Base-by-base conservation (phyloP, 352 stramenopile species). In the Hyaloperonospora brassicae region DNA sequence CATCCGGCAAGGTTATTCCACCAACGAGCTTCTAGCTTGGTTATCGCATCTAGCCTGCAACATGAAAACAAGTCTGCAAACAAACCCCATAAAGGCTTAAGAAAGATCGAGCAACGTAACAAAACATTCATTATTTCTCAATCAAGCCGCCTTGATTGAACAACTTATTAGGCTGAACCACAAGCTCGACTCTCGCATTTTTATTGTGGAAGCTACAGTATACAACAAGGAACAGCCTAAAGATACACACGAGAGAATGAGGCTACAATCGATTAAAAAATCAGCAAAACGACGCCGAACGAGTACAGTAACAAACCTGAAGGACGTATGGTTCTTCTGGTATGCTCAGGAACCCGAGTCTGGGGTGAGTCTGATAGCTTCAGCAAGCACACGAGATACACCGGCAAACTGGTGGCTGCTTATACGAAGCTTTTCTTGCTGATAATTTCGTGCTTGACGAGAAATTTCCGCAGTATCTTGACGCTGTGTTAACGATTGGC, bases 81-180 rank as follows among this genome's bases (percentile, higher is more conserved):
- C 27, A 31, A 31, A 31, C 14, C 7, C 10, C 39, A 17, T 17
- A 2, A 44, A 12, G 6, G 17, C 14, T 23, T 4, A 44, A 44
- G 39, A 22, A 9, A 44, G 6, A 2, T 24, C 24, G 3, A 43
- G 4, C 22, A 25, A 52, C 36, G 31, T 52, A 23, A 44, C 52
- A 4, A 41, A 49, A 4, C 36, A 59, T 11, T 22, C 34, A 12
- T 2, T 51, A 14, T 46, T 52, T 47, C 34, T 21, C 36, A 43
- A 31, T 2, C 52, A 52, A 52, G 44, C 52, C 8, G 42, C 31
- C 5, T 34, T 58, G 23, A 58, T 52, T 52, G 52, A 58, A 9
- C 43, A 47, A 14, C 52, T 52, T 47, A 42, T 58, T 2, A 14
- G 47, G 12, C 2, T 58, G 6, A 58, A 58, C 35, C 8, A 48